These are phyloP conservation scores for Rhodomyrtus tomentosa DNA, from an alignment of 345 rosid genomes.

Conservation along the genomic window DNA sequence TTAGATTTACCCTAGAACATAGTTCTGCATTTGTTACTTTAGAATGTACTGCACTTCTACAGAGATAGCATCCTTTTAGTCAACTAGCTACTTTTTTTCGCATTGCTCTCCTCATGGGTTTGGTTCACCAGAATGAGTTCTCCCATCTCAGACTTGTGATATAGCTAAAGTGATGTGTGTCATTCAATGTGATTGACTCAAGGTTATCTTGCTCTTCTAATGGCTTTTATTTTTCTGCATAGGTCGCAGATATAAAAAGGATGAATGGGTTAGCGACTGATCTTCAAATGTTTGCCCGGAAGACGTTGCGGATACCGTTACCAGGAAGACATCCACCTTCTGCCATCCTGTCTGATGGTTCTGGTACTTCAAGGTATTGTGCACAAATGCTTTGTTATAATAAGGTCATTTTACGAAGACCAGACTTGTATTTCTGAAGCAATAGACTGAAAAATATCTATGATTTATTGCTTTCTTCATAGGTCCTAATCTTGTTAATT, in stretches of 20 bases:
- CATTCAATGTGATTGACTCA: background rate
- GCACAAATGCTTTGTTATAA: background rate
- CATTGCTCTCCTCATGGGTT: background rate
- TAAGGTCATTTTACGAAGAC: background rate
- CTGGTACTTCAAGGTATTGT: conserved; percentile 20
- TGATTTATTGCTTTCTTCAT: background rate
- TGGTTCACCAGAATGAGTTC: background rate
- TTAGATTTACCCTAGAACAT: background rate
- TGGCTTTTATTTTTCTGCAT: background rate
- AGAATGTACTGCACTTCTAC: background rate
- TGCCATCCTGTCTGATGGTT: conserved; percentile 13
- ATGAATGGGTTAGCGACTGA: conserved; percentile 59
- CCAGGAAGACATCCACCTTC: conserved; percentile 65
- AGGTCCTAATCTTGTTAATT: background rate
- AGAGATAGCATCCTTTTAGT: background rate
- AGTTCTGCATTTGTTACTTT: background rate
- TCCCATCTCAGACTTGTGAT: background rate
- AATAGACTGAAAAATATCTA: background rate
- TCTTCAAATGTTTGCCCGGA: conserved; percentile 66
- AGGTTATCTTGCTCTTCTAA: background rate
- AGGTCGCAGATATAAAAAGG: conserved; percentile 54
- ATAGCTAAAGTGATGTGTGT: background rate
- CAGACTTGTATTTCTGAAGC: background rate
- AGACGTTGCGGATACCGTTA: conserved; percentile 39
- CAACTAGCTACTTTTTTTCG: background rate